A percentile compares a stretch with the other conserved stretches of the same genome.
Evolutionary conservation across 2,329 filamentous ascomycete genomes (phyloP).

Genomic region (Elsinoe batatas): DNA sequence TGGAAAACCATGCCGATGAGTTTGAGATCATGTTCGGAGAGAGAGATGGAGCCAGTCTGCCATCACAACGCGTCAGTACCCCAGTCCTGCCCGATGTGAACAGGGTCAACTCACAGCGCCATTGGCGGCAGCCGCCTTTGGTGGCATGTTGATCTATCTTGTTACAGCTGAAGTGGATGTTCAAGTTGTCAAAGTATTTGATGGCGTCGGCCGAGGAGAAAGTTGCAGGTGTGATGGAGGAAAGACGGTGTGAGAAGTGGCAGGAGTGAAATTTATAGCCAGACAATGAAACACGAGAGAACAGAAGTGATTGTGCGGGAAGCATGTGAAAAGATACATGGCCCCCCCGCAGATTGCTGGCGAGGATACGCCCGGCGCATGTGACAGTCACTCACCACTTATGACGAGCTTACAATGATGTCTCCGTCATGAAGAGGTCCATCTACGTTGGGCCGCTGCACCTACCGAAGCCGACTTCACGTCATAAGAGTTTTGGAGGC

Average conservation of each 20-base stretch:
- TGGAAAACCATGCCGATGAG: slow-evolving; percentile 22
- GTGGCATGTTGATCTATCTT: slow-evolving; percentile 3
- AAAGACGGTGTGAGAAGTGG: not conserved
- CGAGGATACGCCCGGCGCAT: not conserved
- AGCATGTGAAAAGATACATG: not conserved
- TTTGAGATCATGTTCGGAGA: slow-evolving; percentile 21
- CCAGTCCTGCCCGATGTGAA: not conserved
- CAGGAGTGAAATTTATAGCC: not conserved
- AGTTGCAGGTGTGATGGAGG: not conserved
- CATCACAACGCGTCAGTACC: not conserved
- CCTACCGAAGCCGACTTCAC: no score
- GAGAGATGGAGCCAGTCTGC: slow-evolving; percentile 5
- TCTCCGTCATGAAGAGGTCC: no score
- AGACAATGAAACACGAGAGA: not conserved
- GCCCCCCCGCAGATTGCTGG: not conserved
- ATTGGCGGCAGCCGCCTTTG: not conserved
- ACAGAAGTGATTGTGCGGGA: not conserved
- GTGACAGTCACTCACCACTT: not conserved
- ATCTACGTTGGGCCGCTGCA: no score
- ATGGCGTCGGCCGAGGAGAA: not conserved
- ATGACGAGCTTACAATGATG: not conserved
- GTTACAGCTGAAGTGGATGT: not conserved
- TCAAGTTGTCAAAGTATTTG: not conserved
- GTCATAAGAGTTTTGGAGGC: no score
- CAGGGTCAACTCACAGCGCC: not conserved